phyloP scores from a whole-genome alignment of 148 eudicot genomes.

The Nyssa sinensis region DNA sequence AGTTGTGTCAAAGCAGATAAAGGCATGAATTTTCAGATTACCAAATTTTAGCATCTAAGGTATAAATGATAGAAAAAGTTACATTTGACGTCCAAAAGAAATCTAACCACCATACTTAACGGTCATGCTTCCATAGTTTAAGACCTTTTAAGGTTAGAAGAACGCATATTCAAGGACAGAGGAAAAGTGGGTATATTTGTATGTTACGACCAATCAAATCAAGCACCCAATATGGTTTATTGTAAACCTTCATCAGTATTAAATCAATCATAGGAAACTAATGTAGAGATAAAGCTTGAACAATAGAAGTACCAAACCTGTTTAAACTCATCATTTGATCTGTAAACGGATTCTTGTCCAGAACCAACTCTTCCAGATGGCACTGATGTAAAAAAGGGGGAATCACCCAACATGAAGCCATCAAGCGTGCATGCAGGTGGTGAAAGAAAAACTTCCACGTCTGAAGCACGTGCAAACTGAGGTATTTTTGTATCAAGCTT shows the following conservation, averaged over 20 bases:
- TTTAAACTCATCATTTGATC: conserved; percentile 89
- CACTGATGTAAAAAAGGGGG: conserved; percentile 98
- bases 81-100: no score
- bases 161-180: background rate
- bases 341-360: conserved; percentile 79
- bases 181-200: background rate
- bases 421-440: conserved; percentile 80
- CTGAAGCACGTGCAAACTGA: conserved; percentile 96
- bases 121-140: background rate
- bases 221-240: background rate
- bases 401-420: conserved; percentile 87
- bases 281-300: background rate
- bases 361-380: conserved; percentile 99
- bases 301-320: conserved; percentile 47
- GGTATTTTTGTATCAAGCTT: conserved; percentile 97
- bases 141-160: background rate
- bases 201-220: background rate
- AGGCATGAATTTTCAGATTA: background rate
- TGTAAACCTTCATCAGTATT: background rate
- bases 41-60: background rate
- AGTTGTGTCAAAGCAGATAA: background rate
- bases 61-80: background rate
- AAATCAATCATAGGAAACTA: background rate
- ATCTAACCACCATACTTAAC: no score
- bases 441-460: conserved; percentile 97